Conservation (phyloP, 306 rosid species). For the Lotus japonicus region DNA sequence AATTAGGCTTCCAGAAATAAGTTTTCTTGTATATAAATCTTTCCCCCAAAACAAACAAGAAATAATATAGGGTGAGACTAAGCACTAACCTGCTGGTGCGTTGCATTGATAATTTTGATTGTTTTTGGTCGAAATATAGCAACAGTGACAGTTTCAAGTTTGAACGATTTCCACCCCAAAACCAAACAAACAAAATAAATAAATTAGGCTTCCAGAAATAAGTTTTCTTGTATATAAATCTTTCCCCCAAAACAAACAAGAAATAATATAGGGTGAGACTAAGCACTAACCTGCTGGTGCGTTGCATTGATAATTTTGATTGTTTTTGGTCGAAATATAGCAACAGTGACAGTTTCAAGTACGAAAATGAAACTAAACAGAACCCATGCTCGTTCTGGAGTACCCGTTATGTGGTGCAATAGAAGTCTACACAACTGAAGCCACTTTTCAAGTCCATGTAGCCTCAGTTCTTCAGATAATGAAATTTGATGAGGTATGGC, state of each 20-base stretch:
- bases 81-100: no score
- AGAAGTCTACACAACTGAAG: slow-evolving; percentile 84
- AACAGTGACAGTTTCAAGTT: no score
- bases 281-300: slow-evolving; percentile 76
- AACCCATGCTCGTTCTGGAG: slow-evolving; percentile 97
- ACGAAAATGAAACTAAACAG: slow-evolving; percentile 89
- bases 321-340: slow-evolving; percentile 78
- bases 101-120: no score
- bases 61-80: no score
- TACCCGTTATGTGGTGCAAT: slow-evolving; percentile 79
- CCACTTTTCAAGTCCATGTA: slow-evolving; percentile 96
- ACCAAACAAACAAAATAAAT: no score
- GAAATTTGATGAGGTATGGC: slow-evolving; percentile 88
- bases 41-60: no score
- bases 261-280: slow-evolving; percentile 2
- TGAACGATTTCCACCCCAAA: no score
- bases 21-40: no score
- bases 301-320: slow-evolving; percentile 74
- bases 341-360: slow-evolving; percentile 78
- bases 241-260: background rate
- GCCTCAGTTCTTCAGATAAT: slow-evolving; percentile 90
- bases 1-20: no score
- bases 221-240: no score
- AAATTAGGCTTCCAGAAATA: no score
- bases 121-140: no score